Evolutionary conservation across 345 rosid genomes (phyloP), one percentile per base, ranked within the genome.

Genomic region (Diplotaxis tenuifolia): DNA sequence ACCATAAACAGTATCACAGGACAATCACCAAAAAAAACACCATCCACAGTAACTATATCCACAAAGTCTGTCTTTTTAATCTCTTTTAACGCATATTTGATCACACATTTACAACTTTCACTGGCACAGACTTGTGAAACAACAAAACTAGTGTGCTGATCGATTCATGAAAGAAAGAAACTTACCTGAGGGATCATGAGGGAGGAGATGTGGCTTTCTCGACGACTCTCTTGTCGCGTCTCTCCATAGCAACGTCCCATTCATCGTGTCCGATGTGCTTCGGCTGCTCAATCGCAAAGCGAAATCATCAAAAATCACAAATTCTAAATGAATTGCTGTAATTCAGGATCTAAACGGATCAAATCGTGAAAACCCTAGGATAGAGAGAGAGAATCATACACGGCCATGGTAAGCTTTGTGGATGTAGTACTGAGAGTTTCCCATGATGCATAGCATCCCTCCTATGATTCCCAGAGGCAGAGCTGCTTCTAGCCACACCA

Each of bases 241-340:
- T 80, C 68, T 94, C 98, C 97, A 94, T 88, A 68, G 93, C 92
- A 22, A 88, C 93, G 47, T 91, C 96, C 98, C 98, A 94, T 86
- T 84, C 74, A 75, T 94, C 97, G 73, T 84, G 87, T 0, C 98
- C 97, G 56, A 91, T 83, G 78, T 94, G 97, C 86, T 94, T 93
- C 2, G 98, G 97, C 96, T 88, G 81, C 55, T 5, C 64, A 75
- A 52, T 53, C 12, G 16, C 59, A 57, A 25, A 50, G 12, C 50
- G 21, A 67, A 67, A 66, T 42, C 40, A 67, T 70, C 62, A 45
- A 45, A 71, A 31, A 9, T 2, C 18, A 31, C 7, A 67, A 21
- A 47, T n/a, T 9, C 1, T 8, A 12, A 67, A 31, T 22, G 6
- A 67, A 69, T 9, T 28, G 61, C 4, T 2, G 15, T 9, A 45